Evolutionary conservation across 345 rosid genomes (phyloP).

Genomic region (Citrus trifoliata): DNA sequence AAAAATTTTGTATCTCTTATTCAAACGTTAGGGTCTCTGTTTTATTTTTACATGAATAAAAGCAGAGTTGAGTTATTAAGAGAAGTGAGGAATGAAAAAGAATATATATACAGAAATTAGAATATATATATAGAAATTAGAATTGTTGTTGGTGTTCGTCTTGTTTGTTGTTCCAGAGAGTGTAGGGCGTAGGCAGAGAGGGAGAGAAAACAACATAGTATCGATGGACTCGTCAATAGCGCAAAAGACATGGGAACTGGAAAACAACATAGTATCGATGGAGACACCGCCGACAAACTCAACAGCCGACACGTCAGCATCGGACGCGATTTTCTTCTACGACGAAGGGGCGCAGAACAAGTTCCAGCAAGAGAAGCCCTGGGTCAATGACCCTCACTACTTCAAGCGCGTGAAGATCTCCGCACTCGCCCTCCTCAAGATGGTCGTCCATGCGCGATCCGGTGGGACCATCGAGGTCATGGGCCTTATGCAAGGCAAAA

Average conservation of each 20-base stretch:
- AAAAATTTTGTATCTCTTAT: too few relatives aligned
- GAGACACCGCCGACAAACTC: conserved; percentile 37
- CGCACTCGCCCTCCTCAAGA: conserved; percentile 95
- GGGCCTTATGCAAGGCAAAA: conserved; percentile 99
- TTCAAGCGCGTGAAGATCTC: conserved; percentile 97
- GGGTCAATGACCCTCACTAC: conserved; percentile 91
- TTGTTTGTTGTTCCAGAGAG: too few relatives aligned
- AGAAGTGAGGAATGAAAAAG: too few relatives aligned
- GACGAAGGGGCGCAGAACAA: conserved; percentile 59
- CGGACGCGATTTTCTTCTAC: conserved; percentile 84
- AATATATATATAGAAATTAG: too few relatives aligned
- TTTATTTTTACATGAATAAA: too few relatives aligned
- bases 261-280: conserved; percentile 72
- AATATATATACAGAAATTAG: too few relatives aligned
- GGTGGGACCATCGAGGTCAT: conserved; percentile 99
- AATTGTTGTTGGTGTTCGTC: too few relatives aligned
- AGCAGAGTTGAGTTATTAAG: too few relatives aligned
- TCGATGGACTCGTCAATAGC: conserved; percentile 57
- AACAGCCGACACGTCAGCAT: conserved; percentile 31
- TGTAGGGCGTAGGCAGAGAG: not conserved
- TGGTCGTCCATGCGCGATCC: conserved; percentile 99
- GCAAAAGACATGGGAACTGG: conserved; percentile 96
- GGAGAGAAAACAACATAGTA: not conserved
- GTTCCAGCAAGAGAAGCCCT: conserved; percentile 91
- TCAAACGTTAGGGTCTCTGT: too few relatives aligned